These are phyloP conservation scores for Syzygium jambos DNA, from an alignment of 345 rosid species.

Conservation along the genomic window DNA sequence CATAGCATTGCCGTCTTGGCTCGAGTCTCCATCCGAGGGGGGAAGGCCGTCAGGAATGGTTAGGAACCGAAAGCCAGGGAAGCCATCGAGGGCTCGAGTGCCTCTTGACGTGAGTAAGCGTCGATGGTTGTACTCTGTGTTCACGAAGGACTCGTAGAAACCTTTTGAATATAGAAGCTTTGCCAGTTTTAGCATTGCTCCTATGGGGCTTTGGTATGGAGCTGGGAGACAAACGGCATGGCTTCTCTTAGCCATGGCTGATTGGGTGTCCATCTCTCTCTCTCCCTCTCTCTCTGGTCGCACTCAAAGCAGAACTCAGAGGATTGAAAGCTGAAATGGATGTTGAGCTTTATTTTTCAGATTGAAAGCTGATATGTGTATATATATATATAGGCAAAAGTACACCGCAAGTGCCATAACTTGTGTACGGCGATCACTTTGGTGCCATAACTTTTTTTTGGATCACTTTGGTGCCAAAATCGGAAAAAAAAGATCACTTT, in stretches of 20 bases:
- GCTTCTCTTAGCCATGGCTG: not conserved
- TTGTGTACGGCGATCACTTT: too few species aligned
- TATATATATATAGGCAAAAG: too few species aligned
- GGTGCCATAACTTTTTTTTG: too few species aligned
- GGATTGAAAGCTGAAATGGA: not conserved
- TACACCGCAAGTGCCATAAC: too few species aligned
- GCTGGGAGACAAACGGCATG: not conserved
- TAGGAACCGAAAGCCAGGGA: constrained; percentile 1
- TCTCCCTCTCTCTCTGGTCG: not conserved
- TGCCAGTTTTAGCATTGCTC: not conserved
- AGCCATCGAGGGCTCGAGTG: not conserved
- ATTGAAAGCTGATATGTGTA: too few species aligned
- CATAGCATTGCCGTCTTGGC: not conserved
- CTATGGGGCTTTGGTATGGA: not conserved
- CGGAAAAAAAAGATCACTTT: too few species aligned
- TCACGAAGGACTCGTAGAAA: constrained; percentile 1
- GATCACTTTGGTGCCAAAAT: too few species aligned
- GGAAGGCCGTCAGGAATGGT: constrained; percentile 1
- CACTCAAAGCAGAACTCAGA: not conserved
- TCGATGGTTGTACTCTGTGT: not conserved
- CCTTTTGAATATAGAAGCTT: not conserved
- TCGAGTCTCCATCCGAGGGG: not conserved
- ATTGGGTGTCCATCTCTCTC: not conserved
- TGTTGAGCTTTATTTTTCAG: not conserved
- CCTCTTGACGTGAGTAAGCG: not conserved